Base-by-base conservation (phyloP, 2,329 filamentous ascomycete species). In the Ophiostoma perfectum region DNA sequence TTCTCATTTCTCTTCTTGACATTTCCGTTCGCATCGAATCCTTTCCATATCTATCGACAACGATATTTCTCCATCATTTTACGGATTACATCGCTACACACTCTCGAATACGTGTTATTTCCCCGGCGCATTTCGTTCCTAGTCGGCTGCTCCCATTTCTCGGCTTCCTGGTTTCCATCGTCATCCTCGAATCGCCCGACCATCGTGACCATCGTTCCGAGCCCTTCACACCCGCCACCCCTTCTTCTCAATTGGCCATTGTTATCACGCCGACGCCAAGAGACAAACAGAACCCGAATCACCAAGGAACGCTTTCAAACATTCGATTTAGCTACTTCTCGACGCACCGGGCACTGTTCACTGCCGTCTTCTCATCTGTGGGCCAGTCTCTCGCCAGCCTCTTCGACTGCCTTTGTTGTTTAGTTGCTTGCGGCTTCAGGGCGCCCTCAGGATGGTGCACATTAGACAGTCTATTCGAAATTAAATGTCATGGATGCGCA, bases 401-500 rank as follows among this genome's bases (percentile, higher is more conserved):
- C 11, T 16, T 62, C 39, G n/a, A 42, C 58, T 63, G 38, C 39
- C 14, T 63, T 16, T 18, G 52, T 58, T 12, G 27, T 44, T 12
- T 65, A 67, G 66, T 62, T 36, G 44, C 45, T 52, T 8, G 64
- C 45, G 44, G 27, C 47, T 65, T 72, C 75, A 72, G 75, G 77
- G 77, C 78, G 79, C 79, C 80, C 84, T 81, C 84, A 87, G 80
- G 80, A 87, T 87, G 84, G 81, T 86, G 82, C 80, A 82, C 81
- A 80, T 79, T 80, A 80, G 80, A 77, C 74, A 78, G 76, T 75
- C 75, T 76, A 79, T 77, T 78, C 78, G 76, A 77, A 83, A 82
- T 82, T 86, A 83, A 85, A 85, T 87, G 85, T 82, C 81, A 87
- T 87, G 85, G 85, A 87, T 86, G 84, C 84, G 84, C 85, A 86